Evolutionary conservation across 2,329 filamentous ascomycete genomes (phyloP).

Genomic region (Chaetomium strumarium): DNA sequence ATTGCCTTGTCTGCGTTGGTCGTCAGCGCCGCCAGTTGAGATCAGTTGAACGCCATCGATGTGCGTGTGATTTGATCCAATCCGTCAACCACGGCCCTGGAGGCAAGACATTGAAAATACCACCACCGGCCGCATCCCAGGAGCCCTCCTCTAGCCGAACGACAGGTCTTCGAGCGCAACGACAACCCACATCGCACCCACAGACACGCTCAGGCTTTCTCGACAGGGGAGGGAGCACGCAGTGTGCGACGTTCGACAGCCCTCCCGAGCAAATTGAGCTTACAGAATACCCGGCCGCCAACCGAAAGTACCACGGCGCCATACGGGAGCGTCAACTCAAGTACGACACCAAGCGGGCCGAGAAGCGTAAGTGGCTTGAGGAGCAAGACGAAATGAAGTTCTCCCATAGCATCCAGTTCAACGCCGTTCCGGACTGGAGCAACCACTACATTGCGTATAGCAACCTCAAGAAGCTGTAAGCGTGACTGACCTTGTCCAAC

Average conservation of each 20-base stretch:
- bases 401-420: constrained; percentile 98
- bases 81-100: constrained; percentile 6
- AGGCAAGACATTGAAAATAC: constrained; percentile 21
- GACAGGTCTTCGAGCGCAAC: constrained; percentile 11
- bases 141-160: constrained; percentile 21
- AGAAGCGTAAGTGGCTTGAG: constrained; percentile 66
- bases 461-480: constrained; percentile 95
- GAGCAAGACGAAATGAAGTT: constrained; percentile 94
- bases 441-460: constrained; percentile 97
- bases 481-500: not conserved
- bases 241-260: not conserved
- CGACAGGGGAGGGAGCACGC: constrained; percentile 21
- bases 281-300: constrained; percentile 13
- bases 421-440: constrained; percentile 99
- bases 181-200: constrained; percentile 1
- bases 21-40: not conserved
- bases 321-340: constrained; percentile 11
- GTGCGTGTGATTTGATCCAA: not conserved
- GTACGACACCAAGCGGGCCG: constrained; percentile 40
- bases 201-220: not conserved
- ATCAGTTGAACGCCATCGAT: not conserved
- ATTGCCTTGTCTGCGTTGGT: not conserved
- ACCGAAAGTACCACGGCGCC: constrained; percentile 3
- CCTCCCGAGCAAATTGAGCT: constrained; percentile 18
- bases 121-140: constrained; percentile 3